Evolutionary conservation across 108 stramenopile genomes (phyloP).

Genomic region (Chaetoceros tenuissimus): DNA sequence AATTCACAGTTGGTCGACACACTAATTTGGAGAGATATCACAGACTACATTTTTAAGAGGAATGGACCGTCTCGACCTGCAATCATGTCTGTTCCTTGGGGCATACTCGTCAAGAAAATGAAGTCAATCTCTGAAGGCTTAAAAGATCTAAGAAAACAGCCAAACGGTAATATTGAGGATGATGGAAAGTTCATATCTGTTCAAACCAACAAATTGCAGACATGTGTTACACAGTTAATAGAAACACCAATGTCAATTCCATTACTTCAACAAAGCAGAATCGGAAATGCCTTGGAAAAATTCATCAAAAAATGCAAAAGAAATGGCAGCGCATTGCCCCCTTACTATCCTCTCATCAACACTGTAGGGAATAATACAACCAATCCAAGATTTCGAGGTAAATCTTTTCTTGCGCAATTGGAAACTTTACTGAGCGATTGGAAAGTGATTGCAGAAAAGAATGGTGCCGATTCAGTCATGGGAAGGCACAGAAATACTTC

Average conservation of each 20-base stretch:
- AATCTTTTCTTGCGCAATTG: slow-evolving; percentile 8
- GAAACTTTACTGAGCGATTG: slow-evolving; percentile 22
- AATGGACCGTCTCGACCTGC: slow-evolving; percentile 39
- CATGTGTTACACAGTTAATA: slow-evolving; percentile 12
- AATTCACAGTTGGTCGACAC: slow-evolving; percentile 26
- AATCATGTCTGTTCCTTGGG: slow-evolving; percentile 42
- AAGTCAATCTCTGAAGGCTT: neutral
- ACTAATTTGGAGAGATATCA: slow-evolving; percentile 48
- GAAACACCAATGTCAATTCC: slow-evolving; percentile 36
- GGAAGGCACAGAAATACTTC: neutral
- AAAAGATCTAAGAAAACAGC: neutral
- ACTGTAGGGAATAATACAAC: neutral
- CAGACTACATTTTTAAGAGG: slow-evolving; percentile 30
- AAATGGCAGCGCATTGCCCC: slow-evolving; percentile 4
- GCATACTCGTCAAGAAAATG: slow-evolving; percentile 21
- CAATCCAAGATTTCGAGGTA: slow-evolving; percentile 1
- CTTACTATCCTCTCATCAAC: neutral
- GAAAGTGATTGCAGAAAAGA: slow-evolving; percentile 35
- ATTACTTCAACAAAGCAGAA: slow-evolving; percentile 26
- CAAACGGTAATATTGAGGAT: neutral
- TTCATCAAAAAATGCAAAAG: slow-evolving; percentile 25
- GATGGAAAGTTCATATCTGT: neutral
- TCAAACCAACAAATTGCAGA: neutral
- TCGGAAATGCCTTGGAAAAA: slow-evolving; percentile 37
- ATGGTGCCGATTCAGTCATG: slow-evolving; percentile 16